Evolutionary conservation across 345 rosid genomes (phyloP).

Genomic region (Eutrema japonicum): DNA sequence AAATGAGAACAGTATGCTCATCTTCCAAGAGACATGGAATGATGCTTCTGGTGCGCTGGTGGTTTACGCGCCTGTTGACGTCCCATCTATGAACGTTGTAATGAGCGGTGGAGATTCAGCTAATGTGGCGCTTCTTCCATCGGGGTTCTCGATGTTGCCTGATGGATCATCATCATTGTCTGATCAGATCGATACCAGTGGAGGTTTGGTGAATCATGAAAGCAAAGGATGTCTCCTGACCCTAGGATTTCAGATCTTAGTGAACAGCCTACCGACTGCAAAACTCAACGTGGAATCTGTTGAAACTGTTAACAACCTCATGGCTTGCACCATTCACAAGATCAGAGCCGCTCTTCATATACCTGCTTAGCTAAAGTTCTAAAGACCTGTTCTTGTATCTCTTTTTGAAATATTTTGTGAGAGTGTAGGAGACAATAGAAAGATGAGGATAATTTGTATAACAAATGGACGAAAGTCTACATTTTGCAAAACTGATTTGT

Average conservation of each 20-base stretch:
- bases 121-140: constrained; percentile 57
- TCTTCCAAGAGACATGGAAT: constrained; percentile 71
- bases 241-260: constrained; percentile 64
- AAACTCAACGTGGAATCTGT: constrained; percentile 61
- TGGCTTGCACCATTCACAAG: constrained; percentile 61
- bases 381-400: background rate
- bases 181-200: constrained; percentile 24
- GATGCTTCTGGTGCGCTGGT: constrained; percentile 60
- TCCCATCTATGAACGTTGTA: constrained; percentile 47
- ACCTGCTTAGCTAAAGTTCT: constrained; percentile 22
- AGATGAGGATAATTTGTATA: background rate
- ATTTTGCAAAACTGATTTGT: constrained; percentile 39
- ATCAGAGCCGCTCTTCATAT: constrained; percentile 56
- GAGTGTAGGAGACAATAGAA: constrained; percentile 13
- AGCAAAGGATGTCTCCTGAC: constrained; percentile 56
- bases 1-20: constrained; percentile 51
- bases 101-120: constrained; percentile 57
- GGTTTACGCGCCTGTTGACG: constrained; percentile 70
- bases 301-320: constrained; percentile 63
- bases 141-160: constrained; percentile 65
- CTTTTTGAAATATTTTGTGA: constrained; percentile 10
- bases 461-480: constrained; percentile 27
- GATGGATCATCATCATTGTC: constrained; percentile 37
- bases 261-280: constrained; percentile 49
- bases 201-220: constrained; percentile 25